Percentiles rank a stretch among this genome's conserved stretches.
Conservation (phyloP, 257 asterid genomes). For the Forsythia suspensa region DNA sequence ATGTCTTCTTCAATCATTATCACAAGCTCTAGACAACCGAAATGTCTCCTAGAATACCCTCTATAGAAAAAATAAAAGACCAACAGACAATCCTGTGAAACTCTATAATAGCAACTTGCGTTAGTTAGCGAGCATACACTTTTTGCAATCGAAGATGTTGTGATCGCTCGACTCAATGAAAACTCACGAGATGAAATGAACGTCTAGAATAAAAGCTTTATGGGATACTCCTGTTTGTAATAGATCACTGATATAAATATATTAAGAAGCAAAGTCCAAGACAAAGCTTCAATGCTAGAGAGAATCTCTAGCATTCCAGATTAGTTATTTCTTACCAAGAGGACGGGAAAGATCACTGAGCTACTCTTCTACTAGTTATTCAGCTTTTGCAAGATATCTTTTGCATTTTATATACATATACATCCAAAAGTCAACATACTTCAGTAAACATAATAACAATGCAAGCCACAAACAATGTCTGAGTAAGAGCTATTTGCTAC, state of each 20-base stretch:
- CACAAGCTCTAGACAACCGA: constrained; percentile 58
- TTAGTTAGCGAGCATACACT: too few relatives aligned
- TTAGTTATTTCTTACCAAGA: not conserved
- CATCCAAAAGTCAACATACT: too few relatives aligned
- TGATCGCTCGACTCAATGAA: not conserved
- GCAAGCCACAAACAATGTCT: too few relatives aligned
- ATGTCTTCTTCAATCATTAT: constrained; percentile 60
- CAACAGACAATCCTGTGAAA: not conserved
- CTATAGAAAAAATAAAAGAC: not conserved
- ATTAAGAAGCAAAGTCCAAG: not conserved
- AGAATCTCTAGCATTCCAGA: not conserved
- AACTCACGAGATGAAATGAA: not conserved
- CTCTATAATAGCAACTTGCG: not conserved
- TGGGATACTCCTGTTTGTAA: not conserved
- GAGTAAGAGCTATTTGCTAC: too few relatives aligned
- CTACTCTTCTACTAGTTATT: too few relatives aligned
- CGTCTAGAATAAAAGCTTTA: not conserved
- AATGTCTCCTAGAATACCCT: not conserved
- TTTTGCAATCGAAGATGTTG: not conserved
- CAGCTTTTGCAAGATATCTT: too few relatives aligned
- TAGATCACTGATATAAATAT: not conserved
- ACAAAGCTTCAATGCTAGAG: not conserved
- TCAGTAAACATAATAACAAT: too few relatives aligned
- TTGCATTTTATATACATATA: too few relatives aligned
- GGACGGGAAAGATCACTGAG: not conserved